Evolutionary conservation across 2,329 filamentous ascomycete species (phyloP), one percentile per base, ranked within the genome.

Genomic region (Diaporthe eres): DNA sequence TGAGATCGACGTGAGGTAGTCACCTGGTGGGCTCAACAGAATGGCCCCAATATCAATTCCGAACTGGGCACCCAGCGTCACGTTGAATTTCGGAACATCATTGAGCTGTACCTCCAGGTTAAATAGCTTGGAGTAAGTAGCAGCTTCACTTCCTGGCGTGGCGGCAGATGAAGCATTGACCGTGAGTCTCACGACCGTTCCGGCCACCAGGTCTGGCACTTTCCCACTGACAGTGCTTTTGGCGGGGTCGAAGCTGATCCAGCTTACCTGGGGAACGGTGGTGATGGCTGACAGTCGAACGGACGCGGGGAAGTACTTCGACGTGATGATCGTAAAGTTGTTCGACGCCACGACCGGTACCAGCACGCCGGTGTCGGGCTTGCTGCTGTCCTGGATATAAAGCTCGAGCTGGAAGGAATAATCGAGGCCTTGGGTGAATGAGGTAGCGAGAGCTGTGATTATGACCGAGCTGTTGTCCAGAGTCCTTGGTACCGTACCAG

Each of bases 141-240:
- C 68, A 25, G 68, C 13, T 15, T n/a, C 9, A 12, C 53, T 57
- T 15, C 42, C 49, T n/a, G 68, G 34, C 3, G 65, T 17, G 5
- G 28, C 51, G 15, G 68, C 39, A 47, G 68, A 71, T 1, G 51
- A 71, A 22, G 68, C 68, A n/a, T 71, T 71, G 25, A 71, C 68
- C 10, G 37, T 58, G n/a, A 71, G 3, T 7, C 12, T 44, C 13
- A 71, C 17, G 13, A 17, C 9, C 8, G 34, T 47, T n/a, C 37
- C 53, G 22, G 37, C 13, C 9, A n/a, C 7, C 17, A 58, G 25
- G 25, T 71, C 68, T 19, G 68, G 68, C 6, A 71, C 68, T 5
- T 17, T 10, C 0, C 68, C 68, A 47, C 42, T 4, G 37, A 71
- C 17, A 6, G 17, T 58, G 68, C 22, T 71, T 9, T 44, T 13